Evolutionary conservation across 1,284 basidiomycete genomes (phyloP), one percentile per base, ranked within the genome.

Genomic region (Sporisorium scitamineum): DNA sequence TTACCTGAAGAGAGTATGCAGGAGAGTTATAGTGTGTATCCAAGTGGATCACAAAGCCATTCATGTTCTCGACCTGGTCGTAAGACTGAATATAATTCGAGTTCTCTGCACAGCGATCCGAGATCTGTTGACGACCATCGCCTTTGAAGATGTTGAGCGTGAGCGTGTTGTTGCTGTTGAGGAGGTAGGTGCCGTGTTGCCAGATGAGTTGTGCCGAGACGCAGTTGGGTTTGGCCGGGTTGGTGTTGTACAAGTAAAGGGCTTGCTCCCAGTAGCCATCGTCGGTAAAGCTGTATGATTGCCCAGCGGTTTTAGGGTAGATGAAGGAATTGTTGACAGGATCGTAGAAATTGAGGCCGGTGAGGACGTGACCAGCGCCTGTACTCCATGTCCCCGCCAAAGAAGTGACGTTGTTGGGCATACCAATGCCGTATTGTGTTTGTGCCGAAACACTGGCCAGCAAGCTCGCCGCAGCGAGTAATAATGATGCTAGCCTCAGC

Each of bases 241-340:
- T 82, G 42, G 76, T 67, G 44, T 71, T 68, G 70, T 82, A 84
- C n/a, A 68, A 34, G 62, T 80, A 80, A 3, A 70, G 67, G 9
- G 81, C 79, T 51, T 78, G 77, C 59, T 85, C 83, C 74, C 82
- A 84, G 56, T 57, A 74, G 5, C 81, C 81, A 20, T 85, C 81
- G 26, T 82, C 65, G 27, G 80, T 80, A 48, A 85, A 85, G 52
- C 80, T 81, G 71, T 83, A 84, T 26, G 81, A 80, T 34, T 80
- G 73, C 3, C 83, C 83, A 0, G 80, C 73, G 16, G 79, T 70
- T 18, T 47, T 24, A 1, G 83, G 82, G 24, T 80, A 70, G 32
- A 78, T 76, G 65, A 85, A 85, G 13, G 78, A 73, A 54, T 80
- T 78, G 54, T 70, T 75, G 61, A 74, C 70, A 1, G 83, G 83